Evolutionary conservation across 164 flowering plant species (phyloP).

Genomic region (Kalanchoe fedtschenkoi): DNA sequence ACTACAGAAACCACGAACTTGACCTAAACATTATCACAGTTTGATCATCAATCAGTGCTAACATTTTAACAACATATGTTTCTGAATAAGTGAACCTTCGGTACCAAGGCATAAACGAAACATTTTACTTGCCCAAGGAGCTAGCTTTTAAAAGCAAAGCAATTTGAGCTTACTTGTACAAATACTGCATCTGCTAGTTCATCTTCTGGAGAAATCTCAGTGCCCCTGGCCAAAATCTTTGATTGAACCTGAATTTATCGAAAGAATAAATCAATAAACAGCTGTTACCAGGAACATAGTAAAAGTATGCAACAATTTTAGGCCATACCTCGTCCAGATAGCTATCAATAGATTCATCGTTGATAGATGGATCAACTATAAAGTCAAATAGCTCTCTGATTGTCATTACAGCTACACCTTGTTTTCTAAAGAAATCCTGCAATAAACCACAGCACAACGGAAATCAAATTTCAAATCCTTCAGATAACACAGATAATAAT

Average conservation of each 20-base stretch:
- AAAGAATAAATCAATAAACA: background rate
- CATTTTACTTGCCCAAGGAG: background rate
- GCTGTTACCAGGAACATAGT: background rate
- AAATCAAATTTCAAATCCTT: background rate
- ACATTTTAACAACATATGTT: background rate
- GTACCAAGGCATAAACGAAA: too few relatives aligned
- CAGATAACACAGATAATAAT: background rate
- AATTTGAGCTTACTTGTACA: constrained; percentile 42
- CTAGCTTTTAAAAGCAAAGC: background rate
- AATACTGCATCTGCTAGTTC: constrained; percentile 90
- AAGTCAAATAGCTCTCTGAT: constrained; percentile 87
- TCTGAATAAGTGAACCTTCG: too few relatives aligned
- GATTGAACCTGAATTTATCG: constrained; percentile 54
- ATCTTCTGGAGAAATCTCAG: constrained; percentile 56
- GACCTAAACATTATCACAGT: background rate
- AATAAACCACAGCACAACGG: constrained; percentile 14
- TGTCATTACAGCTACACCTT: constrained; percentile 94
- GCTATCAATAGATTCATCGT: constrained; percentile 69
- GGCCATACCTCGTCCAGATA: constrained; percentile 73
- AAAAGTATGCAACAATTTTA: background rate
- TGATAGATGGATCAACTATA: constrained; percentile 72
- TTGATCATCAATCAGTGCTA: background rate
- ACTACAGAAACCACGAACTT: background rate
- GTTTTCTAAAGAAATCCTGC: constrained; percentile 85
- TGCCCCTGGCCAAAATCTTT: constrained; percentile 59